phyloP scores from a whole-genome alignment of 2,329 filamentous ascomycete species.

The Elsinoe australis region DNA sequence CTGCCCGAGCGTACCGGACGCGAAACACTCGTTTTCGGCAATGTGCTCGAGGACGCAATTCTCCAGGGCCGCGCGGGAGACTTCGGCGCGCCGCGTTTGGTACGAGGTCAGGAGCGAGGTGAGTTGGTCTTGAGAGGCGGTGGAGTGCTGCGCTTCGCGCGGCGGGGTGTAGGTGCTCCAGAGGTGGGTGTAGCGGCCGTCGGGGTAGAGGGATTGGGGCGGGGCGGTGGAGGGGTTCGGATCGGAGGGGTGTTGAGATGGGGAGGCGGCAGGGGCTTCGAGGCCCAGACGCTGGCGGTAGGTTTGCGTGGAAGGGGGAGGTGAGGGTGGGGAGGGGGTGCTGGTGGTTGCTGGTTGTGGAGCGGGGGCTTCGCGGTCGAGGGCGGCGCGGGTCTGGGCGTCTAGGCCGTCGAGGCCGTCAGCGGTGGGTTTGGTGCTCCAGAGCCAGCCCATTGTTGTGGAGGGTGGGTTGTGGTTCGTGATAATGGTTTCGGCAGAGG shows the following conservation, averaged over 20 bases:
- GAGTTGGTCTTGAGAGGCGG: constrained; percentile 69
- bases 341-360: constrained; percentile 10
- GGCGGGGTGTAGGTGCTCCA: constrained; percentile 87
- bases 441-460: constrained; percentile 57
- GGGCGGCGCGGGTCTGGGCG: constrained; percentile 73
- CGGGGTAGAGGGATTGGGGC: constrained; percentile 54
- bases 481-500: neutral
- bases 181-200: constrained; percentile 72
- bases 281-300: constrained; percentile 29
- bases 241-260: constrained; percentile 24
- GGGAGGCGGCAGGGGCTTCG: constrained; percentile 22
- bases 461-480: neutral
- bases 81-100: constrained; percentile 70
- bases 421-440: constrained; percentile 38
- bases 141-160: constrained; percentile 57
- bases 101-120: constrained; percentile 72
- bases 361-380: constrained; percentile 42
- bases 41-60: constrained; percentile 87
- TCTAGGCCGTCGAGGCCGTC: constrained; percentile 67
- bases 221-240: constrained; percentile 36
- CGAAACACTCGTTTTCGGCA: constrained; percentile 75
- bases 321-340: constrained; percentile 55
- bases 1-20: constrained; percentile 58
- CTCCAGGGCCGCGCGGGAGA: constrained; percentile 77
- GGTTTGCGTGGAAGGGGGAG: constrained; percentile 21